Conservation (phyloP, 345 rosid genomes). For the Salix viminalis region DNA sequence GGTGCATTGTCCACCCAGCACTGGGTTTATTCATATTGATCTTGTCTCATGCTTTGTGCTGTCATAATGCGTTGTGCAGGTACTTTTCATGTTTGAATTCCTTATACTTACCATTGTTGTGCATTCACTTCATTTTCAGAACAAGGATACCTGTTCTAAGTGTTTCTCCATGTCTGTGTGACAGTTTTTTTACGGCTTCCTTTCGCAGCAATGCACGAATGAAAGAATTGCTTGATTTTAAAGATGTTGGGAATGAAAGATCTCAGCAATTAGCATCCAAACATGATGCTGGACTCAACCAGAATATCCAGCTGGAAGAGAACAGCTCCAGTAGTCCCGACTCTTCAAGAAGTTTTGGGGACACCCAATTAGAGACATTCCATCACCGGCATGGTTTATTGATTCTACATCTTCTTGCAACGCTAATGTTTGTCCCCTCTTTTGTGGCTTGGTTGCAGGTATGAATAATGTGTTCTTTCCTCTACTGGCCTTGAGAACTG, state of each 20-base stretch:
- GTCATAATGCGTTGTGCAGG: slow-evolving; percentile 84
- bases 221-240: slow-evolving; percentile 44
- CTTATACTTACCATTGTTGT: not conserved
- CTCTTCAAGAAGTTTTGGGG: slow-evolving; percentile 52
- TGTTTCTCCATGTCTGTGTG: slow-evolving; percentile 30
- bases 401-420: slow-evolving; percentile 67
- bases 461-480: slow-evolving; percentile 12
- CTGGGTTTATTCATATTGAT: slow-evolving; percentile 72
- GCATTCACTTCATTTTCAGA: not conserved
- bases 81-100: slow-evolving; percentile 17
- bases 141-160: slow-evolving; percentile 17
- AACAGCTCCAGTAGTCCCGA: slow-evolving; percentile 38
- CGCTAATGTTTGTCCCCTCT: slow-evolving; percentile 88
- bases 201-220: slow-evolving; percentile 49
- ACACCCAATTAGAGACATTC: slow-evolving; percentile 79
- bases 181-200: slow-evolving; percentile 69
- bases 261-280: slow-evolving; percentile 34
- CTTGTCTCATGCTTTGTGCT: slow-evolving; percentile 57
- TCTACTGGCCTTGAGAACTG: not conserved
- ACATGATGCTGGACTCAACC: slow-evolving; percentile 34
- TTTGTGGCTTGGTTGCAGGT: slow-evolving; percentile 94
- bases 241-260: slow-evolving; percentile 30
- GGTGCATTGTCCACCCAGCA: slow-evolving; percentile 79
- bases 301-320: slow-evolving; percentile 30
- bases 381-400: slow-evolving; percentile 78